Percentiles rank a stretch among this genome's conserved stretches.
These are phyloP conservation scores for Apiospora saccharicola DNA, from an alignment of 2,329 filamentous ascomycete genomes.

Conservation along the genomic window DNA sequence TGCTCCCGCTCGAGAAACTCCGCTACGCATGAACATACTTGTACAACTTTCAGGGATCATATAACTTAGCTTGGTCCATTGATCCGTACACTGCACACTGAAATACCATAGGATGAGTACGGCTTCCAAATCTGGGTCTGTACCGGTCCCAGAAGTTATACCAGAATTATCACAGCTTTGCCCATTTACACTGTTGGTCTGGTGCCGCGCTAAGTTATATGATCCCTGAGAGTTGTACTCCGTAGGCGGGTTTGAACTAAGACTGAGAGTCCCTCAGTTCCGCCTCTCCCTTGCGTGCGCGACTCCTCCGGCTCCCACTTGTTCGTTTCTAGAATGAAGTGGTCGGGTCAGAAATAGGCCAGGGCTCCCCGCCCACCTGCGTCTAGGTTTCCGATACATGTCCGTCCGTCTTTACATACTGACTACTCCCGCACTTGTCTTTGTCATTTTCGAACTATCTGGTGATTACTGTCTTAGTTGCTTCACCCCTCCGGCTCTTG, in stretches of 20 bases:
- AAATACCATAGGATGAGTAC: too few relatives aligned
- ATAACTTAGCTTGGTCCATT: too few relatives aligned
- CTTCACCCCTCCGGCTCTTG: neutral
- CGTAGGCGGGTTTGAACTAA: conserved; percentile 1
- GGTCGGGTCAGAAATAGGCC: conserved; percentile 10
- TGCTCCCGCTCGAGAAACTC: neutral
- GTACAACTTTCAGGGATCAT: too few relatives aligned
- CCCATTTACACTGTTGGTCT: too few relatives aligned
- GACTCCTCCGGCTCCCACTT: neutral
- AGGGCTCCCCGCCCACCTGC: neutral
- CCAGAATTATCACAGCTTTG: too few relatives aligned
- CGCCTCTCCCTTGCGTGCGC: neutral
- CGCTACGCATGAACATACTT: neutral
- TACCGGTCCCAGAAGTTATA: too few relatives aligned
- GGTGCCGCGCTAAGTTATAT: too few relatives aligned
- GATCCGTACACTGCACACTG: too few relatives aligned
- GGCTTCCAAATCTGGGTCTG: too few relatives aligned
- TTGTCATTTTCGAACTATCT: conserved; percentile 2
- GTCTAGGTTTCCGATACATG: conserved; percentile 1
- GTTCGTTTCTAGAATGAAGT: neutral
- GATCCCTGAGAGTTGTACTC: too few relatives aligned
- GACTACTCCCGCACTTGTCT: neutral
- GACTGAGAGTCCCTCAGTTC: neutral
- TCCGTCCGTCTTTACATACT: neutral
- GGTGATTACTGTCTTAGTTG: neutral